Evolutionary conservation across 2,329 filamentous ascomycete species (phyloP).

Genomic region (Alternaria dauci): DNA sequence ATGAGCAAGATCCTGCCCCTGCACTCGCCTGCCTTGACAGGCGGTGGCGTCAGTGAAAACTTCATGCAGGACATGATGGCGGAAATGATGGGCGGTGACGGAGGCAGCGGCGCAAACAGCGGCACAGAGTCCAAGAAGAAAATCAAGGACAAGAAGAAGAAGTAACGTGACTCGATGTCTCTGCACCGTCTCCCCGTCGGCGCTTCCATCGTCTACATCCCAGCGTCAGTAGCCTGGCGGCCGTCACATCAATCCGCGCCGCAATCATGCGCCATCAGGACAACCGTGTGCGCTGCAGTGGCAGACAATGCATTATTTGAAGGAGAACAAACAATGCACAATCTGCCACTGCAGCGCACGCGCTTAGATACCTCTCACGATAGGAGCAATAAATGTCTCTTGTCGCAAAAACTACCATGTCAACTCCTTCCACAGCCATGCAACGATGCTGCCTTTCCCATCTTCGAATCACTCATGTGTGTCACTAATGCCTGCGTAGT

Average conservation of each 20-base stretch:
- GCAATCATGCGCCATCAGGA: conserved; percentile 1
- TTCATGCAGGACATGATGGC: conserved; percentile 97
- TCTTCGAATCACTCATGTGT: neutral
- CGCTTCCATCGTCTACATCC: neutral
- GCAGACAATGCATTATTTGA: too few species aligned
- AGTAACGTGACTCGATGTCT: conserved; percentile 28
- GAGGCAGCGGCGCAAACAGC: conserved; percentile 32
- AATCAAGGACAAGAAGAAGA: conserved; percentile 51
- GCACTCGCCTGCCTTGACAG: conserved; percentile 87
- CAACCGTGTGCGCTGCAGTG: neutral
- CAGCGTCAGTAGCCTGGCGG: neutral
- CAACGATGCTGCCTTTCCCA: conserved; percentile 3
- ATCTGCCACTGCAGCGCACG: conserved; percentile 1
- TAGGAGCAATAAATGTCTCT: neutral
- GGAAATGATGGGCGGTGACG: conserved; percentile 72
- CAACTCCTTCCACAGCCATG: neutral
- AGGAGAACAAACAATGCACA: neutral
- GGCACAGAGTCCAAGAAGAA: conserved; percentile 43
- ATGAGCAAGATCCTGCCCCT: conserved; percentile 84
- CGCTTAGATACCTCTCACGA: conserved; percentile 3
- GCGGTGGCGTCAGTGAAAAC: conserved; percentile 93
- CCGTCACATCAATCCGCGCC: neutral
- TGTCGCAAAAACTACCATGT: neutral
- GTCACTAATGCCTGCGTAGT: neutral
- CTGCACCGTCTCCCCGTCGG: neutral